Percentiles rank a stretch among this genome's conserved stretches.
Evolutionary conservation across 371 early-diverging fungal species (phyloP).

Genomic region (Dichotomocladium elegans): DNA sequence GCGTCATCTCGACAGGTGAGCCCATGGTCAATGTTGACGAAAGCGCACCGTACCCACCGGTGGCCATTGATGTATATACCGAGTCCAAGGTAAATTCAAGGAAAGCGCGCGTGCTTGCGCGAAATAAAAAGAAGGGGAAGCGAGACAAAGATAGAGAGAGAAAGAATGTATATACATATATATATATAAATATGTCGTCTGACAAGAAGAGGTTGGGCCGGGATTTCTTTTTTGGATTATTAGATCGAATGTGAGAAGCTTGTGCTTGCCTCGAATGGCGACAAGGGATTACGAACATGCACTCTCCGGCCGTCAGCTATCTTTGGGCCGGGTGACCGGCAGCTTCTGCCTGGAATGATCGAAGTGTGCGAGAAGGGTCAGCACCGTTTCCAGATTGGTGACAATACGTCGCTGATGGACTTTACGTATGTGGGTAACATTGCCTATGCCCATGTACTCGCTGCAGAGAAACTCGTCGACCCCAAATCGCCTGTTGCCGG

Average conservation of each 20-base stretch:
- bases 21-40: constrained; percentile 83
- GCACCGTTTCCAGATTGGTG: constrained; percentile 81
- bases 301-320: constrained; percentile 89
- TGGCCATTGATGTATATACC: constrained; percentile 85
- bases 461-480: constrained; percentile 70
- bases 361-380: constrained; percentile 71
- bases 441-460: constrained; percentile 87
- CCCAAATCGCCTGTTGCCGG: constrained; percentile 44
- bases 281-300: constrained; percentile 67
- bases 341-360: constrained; percentile 74
- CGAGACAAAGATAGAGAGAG: not conserved
- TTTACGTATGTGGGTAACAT: constrained; percentile 94
- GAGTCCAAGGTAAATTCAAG: constrained; percentile 90
- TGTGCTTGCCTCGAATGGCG: constrained; percentile 75
- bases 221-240: too few relatives aligned
- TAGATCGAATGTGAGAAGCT: constrained; percentile 80
- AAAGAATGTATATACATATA: too few relatives aligned
- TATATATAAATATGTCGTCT: too few relatives aligned
- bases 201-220: too few relatives aligned
- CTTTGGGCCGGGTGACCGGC: constrained; percentile 91
- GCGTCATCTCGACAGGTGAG: constrained; percentile 83
- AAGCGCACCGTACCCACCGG: constrained; percentile 63
- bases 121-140: not conserved
- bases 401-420: constrained; percentile 83
- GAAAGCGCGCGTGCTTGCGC: not conserved